These are phyloP conservation scores for Lactarius sanguifluus DNA, from an alignment of 768 basidiomycete genomes.

Conservation along the genomic window DNA sequence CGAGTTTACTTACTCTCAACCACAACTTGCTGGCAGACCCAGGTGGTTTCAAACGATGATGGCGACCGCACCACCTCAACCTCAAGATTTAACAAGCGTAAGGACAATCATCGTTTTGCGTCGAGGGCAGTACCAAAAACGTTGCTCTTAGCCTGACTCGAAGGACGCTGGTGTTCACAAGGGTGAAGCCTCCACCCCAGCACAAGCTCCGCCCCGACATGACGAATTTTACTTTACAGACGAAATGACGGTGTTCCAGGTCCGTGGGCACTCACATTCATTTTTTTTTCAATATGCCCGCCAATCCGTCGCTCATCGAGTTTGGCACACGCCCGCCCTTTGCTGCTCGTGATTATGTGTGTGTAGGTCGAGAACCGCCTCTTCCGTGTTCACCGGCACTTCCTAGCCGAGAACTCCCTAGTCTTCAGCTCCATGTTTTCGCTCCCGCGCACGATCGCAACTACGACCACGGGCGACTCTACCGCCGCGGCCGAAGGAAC, in stretches of 20 bases:
- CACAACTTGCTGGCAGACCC: background rate
- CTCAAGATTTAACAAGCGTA: conserved; percentile 10
- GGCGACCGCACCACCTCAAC: conserved; percentile 1
- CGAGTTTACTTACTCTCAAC: background rate
- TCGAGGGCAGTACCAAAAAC: background rate
- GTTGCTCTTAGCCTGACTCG: background rate
- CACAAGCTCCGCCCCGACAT: conserved; percentile 12
- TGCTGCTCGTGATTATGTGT: too few relatives aligned
- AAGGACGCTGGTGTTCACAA: conserved; percentile 5
- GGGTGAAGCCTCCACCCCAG: conserved; percentile 8
- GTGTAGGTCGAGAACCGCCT: conserved; percentile 20
- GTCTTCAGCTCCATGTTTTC: conserved; percentile 21
- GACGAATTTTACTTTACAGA: conserved; percentile 26
- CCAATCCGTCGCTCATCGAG: conserved; percentile 2
- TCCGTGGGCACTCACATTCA: conserved; percentile 5
- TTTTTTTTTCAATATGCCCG: background rate
- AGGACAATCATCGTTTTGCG: background rate
- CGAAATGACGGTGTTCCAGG: conserved; percentile 27
- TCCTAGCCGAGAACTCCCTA: conserved; percentile 23
- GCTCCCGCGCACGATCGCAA: background rate
- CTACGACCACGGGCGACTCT: background rate
- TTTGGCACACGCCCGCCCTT: background rate
- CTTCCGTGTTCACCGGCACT: conserved; percentile 26
- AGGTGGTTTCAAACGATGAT: conserved; percentile 6
- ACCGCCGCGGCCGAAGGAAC: conserved; percentile 6